Evolutionary conservation across 2,329 filamentous ascomycete genomes (phyloP).

Genomic region (Claviceps sp.): DNA sequence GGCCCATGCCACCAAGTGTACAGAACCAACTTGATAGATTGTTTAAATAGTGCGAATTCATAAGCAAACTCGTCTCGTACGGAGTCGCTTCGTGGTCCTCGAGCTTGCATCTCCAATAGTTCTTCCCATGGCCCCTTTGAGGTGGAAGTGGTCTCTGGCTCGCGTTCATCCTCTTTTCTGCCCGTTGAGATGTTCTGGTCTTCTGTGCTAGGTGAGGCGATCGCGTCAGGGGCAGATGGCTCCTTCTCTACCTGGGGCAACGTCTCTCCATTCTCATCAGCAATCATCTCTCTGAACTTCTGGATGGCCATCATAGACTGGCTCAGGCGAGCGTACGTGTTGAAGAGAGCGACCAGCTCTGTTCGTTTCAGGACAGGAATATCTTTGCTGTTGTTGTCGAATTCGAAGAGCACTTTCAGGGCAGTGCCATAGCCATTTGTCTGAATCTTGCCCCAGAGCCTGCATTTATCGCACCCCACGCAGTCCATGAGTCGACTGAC

Average conservation of each 20-base stretch:
- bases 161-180: constrained; percentile 18
- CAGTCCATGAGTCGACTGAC: constrained; percentile 97
- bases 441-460: constrained; percentile 95
- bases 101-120: constrained; percentile 15
- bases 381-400: constrained; percentile 55
- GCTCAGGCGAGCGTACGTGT: constrained; percentile 80
- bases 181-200: constrained; percentile 23
- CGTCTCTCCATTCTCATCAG: constrained; percentile 27
- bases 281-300: constrained; percentile 50
- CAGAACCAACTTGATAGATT: constrained; percentile 52
- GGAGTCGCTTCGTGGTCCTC: constrained; percentile 14
- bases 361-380: constrained; percentile 66
- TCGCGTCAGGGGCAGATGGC: background rate
- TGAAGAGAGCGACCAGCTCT: constrained; percentile 86
- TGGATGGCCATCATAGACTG: constrained; percentile 64
- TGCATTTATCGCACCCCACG: constrained; percentile 95
- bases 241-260: constrained; percentile 1
- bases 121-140: background rate
- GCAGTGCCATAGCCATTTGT: constrained; percentile 90
- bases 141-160: background rate
- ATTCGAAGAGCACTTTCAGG: constrained; percentile 91
- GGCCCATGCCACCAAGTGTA: constrained; percentile 59
- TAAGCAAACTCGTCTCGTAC: constrained; percentile 44
- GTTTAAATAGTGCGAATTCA: constrained; percentile 51
- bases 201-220: constrained; percentile 9